Percentiles rank a stretch among this genome's conserved stretches.
Conservation (phyloP, 2,329 filamentous ascomycete species). For the Ophiostoma fasciatum region DNA sequence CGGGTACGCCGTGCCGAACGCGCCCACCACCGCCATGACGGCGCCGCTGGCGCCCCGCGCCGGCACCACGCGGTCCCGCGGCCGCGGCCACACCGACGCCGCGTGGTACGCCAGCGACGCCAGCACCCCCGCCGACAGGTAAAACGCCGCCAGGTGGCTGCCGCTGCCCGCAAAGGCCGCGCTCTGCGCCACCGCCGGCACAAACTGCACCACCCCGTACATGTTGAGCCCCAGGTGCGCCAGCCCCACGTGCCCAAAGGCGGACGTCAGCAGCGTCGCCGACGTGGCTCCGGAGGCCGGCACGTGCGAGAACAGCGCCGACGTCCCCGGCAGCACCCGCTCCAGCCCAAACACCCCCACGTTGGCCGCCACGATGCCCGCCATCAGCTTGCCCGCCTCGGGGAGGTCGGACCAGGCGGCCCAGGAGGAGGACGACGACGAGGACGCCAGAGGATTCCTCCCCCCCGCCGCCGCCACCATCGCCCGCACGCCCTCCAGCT, state of each 20-base stretch:
- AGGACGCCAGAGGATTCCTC: not conserved
- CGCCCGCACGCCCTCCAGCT: constrained; percentile 1
- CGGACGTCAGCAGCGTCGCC: constrained; percentile 15
- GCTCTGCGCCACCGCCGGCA: constrained; percentile 12
- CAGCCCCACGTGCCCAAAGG: constrained; percentile 16
- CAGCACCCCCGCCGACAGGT: constrained; percentile 13
- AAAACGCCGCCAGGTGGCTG: constrained; percentile 15
- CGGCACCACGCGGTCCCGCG: constrained; percentile 6
- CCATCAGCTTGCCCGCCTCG: constrained; percentile 8
- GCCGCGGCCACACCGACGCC: constrained; percentile 11
- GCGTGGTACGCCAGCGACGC: constrained; percentile 12
- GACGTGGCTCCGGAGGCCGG: constrained; percentile 3
- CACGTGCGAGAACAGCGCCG: constrained; percentile 11
- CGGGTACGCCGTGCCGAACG: constrained; percentile 12
- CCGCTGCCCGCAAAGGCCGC: constrained; percentile 12
- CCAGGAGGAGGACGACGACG: not conserved
- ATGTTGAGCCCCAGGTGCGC: constrained; percentile 18
- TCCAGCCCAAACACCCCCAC: constrained; percentile 9
- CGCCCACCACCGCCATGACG: constrained; percentile 14
- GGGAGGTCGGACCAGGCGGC: constrained; percentile 9
- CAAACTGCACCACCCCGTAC: constrained; percentile 14
- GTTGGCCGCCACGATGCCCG: constrained; percentile 11
- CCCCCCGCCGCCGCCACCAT: not conserved
- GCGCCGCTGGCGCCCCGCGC: constrained; percentile 16
- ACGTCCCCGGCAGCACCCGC: constrained; percentile 6